Evolutionary conservation across 106 monocot genomes (phyloP).

Genomic region (Dioscorea dumetorum): DNA sequence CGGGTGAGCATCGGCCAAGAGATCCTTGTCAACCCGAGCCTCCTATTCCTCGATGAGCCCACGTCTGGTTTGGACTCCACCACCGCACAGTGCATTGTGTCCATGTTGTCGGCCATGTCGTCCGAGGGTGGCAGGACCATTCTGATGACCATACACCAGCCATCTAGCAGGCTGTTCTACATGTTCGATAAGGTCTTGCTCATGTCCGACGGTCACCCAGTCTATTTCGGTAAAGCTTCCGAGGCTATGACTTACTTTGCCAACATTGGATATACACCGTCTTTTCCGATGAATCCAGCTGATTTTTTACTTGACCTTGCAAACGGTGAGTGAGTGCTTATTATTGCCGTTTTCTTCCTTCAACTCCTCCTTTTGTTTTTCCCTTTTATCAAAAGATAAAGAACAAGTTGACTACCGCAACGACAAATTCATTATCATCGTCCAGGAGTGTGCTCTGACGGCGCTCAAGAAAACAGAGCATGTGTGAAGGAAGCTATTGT

Average conservation of each 20-base stretch:
- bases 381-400: not conserved
- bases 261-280: slow-evolving; percentile 10
- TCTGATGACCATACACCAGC: slow-evolving; percentile 48
- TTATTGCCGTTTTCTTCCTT: not conserved
- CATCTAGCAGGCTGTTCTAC: slow-evolving; percentile 38
- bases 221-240: slow-evolving; percentile 28
- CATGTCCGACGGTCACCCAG: slow-evolving; percentile 24
- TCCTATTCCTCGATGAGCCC: slow-evolving; percentile 40
- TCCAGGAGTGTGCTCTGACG: slow-evolving; percentile 29
- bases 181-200: slow-evolving; percentile 50
- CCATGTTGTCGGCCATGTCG: slow-evolving; percentile 12
- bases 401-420: not conserved
- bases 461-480: slow-evolving; percentile 4
- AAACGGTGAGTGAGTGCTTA: slow-evolving; percentile 15
- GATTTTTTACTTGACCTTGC: slow-evolving; percentile 48
- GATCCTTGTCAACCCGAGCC: slow-evolving; percentile 40
- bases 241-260: slow-evolving; percentile 28
- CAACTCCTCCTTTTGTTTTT: not conserved
- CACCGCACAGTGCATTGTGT: slow-evolving; percentile 23
- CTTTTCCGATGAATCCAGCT: slow-evolving; percentile 29
- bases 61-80: slow-evolving; percentile 48
- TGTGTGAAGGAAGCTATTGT: slow-evolving; percentile 26
- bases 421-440: not conserved
- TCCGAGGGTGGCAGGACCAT: slow-evolving; percentile 19
- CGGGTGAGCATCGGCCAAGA: slow-evolving; percentile 48